Base-by-base conservation (phyloP, 2,329 filamentous ascomycete species). In the Beauveria pseudobassiana region DNA sequence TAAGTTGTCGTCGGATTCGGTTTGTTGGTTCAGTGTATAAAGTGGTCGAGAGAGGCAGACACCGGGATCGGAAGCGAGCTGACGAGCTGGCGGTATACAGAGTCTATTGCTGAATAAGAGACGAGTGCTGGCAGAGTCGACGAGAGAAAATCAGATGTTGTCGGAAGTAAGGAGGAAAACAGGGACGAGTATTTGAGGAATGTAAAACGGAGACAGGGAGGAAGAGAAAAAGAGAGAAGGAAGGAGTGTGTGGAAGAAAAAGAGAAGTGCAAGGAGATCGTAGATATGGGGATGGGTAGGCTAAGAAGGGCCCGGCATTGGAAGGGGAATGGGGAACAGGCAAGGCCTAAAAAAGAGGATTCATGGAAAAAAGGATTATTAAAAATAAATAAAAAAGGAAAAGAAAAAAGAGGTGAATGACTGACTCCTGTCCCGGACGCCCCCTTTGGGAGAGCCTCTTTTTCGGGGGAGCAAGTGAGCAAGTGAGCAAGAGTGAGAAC, bases 211-310 rank as follows among this genome's bases (percentile, higher is more conserved):
- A 30, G 30, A 46, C 18, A 51, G 18, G 28, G 22, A 50, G 63
- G 40, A 61, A 64, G 63, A 52, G 59, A 62, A 64, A 43, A 63
- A 65, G 61, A 48, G 63, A 61, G 62, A 64, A 64, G 65, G 65
- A 55, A 65, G 59, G 58, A 64, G 56, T 64, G 65, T n/a, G n/a
- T n/a, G 64, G 56, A 60, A 67, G 59, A 60, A 67, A 67, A 64
- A 64, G 63, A 64, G 64, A 64, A 63, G 63, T 54, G 49, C 50
- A 62, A 62, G 43, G 58, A 59, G 42, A 48, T 54, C 52, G 51
- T 57, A 59, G 52, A 62, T 54, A 64, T 62, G 60, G 63, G 62
- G 61, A 66, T 64, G 65, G 63, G 60, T 58, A 63, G 60, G 48
- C 62, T 56, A 60, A 59, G 49, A 59, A 59, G 57, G 57, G 57